Base-by-base conservation (phyloP, 352 stramenopile genomes). In the Pythium oligandrum region DNA sequence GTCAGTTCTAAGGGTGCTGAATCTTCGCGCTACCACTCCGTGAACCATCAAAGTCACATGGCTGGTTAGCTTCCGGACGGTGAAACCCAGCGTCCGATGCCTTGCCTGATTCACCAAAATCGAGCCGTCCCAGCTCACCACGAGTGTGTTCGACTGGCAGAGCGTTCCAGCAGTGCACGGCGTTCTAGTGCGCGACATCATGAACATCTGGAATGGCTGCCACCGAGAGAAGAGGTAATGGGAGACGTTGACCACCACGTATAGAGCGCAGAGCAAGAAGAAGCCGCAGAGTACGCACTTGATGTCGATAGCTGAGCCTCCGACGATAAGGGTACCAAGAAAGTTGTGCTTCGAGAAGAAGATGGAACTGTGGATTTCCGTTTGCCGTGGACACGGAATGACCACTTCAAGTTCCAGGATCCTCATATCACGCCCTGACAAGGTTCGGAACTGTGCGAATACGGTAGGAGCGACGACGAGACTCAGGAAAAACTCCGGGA, bases 401-500 rank as follows among this genome's bases (percentile, higher is more conserved):
- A 53, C 36, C 17, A 55, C 58, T 6, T 57, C n/a, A 6, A 60
- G 42, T 26, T 65, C 4, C 8, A 44, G 26, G 1, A 65, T 38
- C 2, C 36, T 30, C 4, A 26, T 52, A 30, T 55, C 38, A 2
- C 58, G 51, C 8, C 53, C 44, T 12, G 40, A 52, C 31, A 56
- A 26, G 3, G 43, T 40, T 5, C 58, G 39, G 3, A 53, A 11
- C 30, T 59, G 51, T 5, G 51, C 58, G 3, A 59, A 55, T 3
- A 64, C 32, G 5, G 51, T 65, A 30, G 65, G 17, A 30, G 51
- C 51, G 5, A 54, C 55, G 7, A 73, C 37, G 10, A 70, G 57
- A 17, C 30, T 67, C 30, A 73, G 17, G 2, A 51, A 47, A 43
- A 65, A 66, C 40, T 70, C 65, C 12, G 57, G 51, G 3, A 67